These are phyloP conservation scores for Hanseniaspora meyeri DNA, from an alignment of 805 yeast genomes.

Conservation along the genomic window DNA sequence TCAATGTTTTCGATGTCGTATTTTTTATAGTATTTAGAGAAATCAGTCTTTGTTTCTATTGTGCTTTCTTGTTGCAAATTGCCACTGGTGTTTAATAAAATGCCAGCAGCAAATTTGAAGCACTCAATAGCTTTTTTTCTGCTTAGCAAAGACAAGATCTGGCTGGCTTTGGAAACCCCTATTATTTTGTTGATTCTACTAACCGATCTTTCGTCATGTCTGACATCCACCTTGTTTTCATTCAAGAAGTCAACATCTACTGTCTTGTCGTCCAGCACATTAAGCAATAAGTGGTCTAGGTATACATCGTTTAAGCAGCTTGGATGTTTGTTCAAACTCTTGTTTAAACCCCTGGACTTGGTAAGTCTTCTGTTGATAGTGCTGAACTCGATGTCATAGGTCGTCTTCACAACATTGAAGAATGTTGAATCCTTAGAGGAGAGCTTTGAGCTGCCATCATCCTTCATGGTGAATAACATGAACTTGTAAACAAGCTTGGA, in stretches of 20 bases:
- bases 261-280: constrained; percentile 18
- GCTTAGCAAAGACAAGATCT: background rate
- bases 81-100: background rate
- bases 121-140: background rate
- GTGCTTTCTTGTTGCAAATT: background rate
- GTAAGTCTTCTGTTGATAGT: constrained; percentile 5
- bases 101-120: background rate
- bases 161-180: background rate
- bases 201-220: background rate
- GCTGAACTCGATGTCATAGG: constrained; percentile 10
- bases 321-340: constrained; percentile 3
- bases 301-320: background rate
- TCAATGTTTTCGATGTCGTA: background rate
- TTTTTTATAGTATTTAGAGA: background rate
- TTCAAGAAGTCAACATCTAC: constrained; percentile 19
- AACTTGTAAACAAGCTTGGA: background rate
- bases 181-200: background rate
- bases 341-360: background rate
- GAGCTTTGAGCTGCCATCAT: background rate
- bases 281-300: background rate
- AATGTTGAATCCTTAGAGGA: background rate
- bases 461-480: background rate
- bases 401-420: background rate
- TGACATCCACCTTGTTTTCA: constrained; percentile 10
- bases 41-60: background rate